Evolutionary conservation across 2,329 filamentous ascomycete genomes (phyloP), one percentile per base, ranked within the genome.

Genomic region (Tolypocladium ovalisporum): DNA sequence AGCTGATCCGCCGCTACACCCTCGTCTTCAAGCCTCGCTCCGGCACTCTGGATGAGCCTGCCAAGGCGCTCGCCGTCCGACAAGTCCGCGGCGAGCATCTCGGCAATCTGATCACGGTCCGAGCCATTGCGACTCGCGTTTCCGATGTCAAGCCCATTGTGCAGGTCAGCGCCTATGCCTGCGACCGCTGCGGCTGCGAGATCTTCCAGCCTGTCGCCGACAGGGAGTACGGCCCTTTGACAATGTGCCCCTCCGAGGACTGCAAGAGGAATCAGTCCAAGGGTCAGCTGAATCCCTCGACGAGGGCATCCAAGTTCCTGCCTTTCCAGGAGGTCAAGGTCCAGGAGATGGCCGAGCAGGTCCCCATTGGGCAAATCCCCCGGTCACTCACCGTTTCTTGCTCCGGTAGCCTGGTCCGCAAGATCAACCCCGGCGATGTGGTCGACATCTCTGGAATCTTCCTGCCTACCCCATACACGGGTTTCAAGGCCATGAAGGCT

Each of bases 291-390:
- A 93, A 96, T 71, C 84, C 95, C 40, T 97, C 93, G 0, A 95
- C 92, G n/a, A 84, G 94, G 65, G 94, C 93, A 0, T 97, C 92
- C 55, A 99, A 97, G 68, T 99, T 97, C 68, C 76, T 96, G 67
- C 91, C 94, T 4, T 99, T 99, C 77, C 94, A 99, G 73, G 94
- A 99, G 73, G 85, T 97, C 73, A 97, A 97, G 76, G 91, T 99
- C 57, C 94, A 99, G 73, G 94, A 99, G 71, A 90, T 97, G 85
- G 91, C 94, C n/a, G 94, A 99, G 70, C 94, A 99, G 72, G 94
- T 99, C 0, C 94, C 94, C 9, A 95, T 99, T 62, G 94, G 94
- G 54, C 94, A 99, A 70, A 99, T 99, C 65, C 94, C 94, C 36
- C 85, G 94, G 59, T 90, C 90, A 58, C 76, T 99, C 61, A 97